phyloP scores from a whole-genome alignment of 345 rosid genomes.

The Citrus maxima region DNA sequence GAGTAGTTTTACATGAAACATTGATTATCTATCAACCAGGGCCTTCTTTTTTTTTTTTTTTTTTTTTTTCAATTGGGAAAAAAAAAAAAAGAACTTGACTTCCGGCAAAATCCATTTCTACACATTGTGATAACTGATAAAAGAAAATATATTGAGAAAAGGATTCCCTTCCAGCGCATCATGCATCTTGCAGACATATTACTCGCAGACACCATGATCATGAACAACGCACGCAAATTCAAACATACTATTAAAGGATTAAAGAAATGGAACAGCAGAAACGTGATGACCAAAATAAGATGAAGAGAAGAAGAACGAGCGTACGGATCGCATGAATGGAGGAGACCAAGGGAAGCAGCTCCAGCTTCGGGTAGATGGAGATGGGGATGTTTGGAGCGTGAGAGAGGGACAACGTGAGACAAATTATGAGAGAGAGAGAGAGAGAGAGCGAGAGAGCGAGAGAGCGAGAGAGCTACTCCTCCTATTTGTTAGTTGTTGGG shows the following conservation, averaged over 20 bases:
- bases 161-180: background rate
- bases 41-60: no score
- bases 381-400: background rate
- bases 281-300: background rate
- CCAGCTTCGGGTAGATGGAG: no score
- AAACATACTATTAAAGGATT: background rate
- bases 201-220: background rate
- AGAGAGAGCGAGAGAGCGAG: background rate
- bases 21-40: background rate
- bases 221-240: background rate
- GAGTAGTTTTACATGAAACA: background rate
- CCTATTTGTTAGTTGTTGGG: no score
- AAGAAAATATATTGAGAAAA: background rate
- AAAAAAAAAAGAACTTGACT: background rate
- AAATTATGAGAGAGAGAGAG: background rate
- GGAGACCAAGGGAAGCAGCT: background rate
- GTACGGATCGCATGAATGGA: slow-evolving; percentile 9
- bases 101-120: background rate
- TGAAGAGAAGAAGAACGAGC: background rate
- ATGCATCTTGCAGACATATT: background rate
- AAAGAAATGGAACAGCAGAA: background rate
- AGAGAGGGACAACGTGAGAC: background rate
- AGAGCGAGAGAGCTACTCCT: no score
- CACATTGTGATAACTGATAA: background rate
- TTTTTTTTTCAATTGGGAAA: background rate